Conservation (phyloP, 164 flowering plant species). For the Dillenia turbinata region DNA sequence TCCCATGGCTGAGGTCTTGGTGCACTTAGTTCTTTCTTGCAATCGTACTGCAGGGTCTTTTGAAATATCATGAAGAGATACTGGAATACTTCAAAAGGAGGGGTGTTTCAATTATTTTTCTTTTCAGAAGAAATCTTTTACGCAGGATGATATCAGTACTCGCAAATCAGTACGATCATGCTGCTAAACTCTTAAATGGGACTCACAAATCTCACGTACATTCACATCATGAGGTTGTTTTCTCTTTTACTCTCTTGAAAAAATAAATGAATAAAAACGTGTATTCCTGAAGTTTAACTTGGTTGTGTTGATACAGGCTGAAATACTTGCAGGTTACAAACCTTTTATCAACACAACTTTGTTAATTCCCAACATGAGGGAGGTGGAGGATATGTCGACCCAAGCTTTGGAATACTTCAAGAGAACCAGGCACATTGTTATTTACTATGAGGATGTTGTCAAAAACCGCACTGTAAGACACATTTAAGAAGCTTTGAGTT, state of each 20-base stretch:
- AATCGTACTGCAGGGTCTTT: slow-evolving; percentile 27
- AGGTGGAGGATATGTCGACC: slow-evolving; percentile 24
- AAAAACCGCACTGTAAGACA: slow-evolving; percentile 42
- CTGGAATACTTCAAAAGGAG: slow-evolving; percentile 32
- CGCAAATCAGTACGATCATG: slow-evolving; percentile 53
- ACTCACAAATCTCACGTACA: slow-evolving; percentile 78
- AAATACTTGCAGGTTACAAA: slow-evolving; percentile 55
- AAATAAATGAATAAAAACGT: background rate
- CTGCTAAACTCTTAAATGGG: slow-evolving; percentile 53
- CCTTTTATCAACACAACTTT: slow-evolving; percentile 39
- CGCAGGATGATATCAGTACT: slow-evolving; percentile 55
- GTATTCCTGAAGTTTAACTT: background rate
- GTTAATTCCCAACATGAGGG: slow-evolving; percentile 33
- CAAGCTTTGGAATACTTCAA: slow-evolving; percentile 50
- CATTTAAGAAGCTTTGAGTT: background rate
- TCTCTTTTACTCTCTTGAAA: slow-evolving; percentile 1
- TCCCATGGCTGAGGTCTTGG: too few relatives aligned
- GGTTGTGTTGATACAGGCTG: slow-evolving; percentile 35
- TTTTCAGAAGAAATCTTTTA: slow-evolving; percentile 52
- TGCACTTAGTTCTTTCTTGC: too few relatives aligned
- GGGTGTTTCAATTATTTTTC: slow-evolving; percentile 50
- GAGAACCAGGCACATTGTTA: slow-evolving; percentile 50
- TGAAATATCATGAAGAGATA: slow-evolving; percentile 32
- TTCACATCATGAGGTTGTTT: slow-evolving; percentile 44
- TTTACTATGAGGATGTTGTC: slow-evolving; percentile 64